A percentile compares a stretch with the other conserved stretches of the same genome.
phyloP scores from a whole-genome alignment of 305 asterid species.

The Rubia peregrina region DNA sequence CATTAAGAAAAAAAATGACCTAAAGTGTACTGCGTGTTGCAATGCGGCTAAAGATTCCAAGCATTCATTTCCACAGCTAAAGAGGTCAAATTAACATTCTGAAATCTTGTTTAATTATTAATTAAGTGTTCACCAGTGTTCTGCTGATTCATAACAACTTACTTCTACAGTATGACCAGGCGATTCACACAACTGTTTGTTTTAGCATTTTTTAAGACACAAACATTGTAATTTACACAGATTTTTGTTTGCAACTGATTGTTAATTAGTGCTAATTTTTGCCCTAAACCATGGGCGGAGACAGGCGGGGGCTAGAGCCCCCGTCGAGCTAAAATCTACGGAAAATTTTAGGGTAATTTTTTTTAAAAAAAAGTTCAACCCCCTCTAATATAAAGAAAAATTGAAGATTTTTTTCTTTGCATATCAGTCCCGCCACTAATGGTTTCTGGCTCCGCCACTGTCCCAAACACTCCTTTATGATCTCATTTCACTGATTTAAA shows the following conservation, averaged over 20 bases:
- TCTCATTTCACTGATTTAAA: slow-evolving; percentile 24
- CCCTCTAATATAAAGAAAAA: no score
- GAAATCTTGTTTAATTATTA: not conserved
- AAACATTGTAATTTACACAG: slow-evolving; percentile 17
- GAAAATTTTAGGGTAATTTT: no score
- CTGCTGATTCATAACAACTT: not conserved
- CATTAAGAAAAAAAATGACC: not conserved
- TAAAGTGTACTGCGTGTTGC: slow-evolving; percentile 19
- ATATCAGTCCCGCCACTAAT: no score
- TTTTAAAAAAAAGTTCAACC: no score
- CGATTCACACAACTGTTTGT: slow-evolving; percentile 5
- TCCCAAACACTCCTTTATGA: slow-evolving; percentile 28
- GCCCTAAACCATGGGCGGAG: no score
- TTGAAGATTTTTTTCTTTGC: no score
- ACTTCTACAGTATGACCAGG: not conserved
- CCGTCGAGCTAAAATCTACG: no score
- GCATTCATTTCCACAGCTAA: slow-evolving; percentile 15
- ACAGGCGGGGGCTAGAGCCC: no score
- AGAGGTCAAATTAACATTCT: slow-evolving; percentile 11
- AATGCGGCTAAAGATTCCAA: slow-evolving; percentile 40
- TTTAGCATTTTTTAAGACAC: slow-evolving; percentile 5
- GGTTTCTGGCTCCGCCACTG: no score
- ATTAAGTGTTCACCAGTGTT: not conserved
- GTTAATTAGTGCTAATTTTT: slow-evolving; percentile 27
- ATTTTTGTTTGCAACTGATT: slow-evolving; percentile 32